phyloP scores from a whole-genome alignment of 345 rosid genomes.

The Nephelium lappaceum region DNA sequence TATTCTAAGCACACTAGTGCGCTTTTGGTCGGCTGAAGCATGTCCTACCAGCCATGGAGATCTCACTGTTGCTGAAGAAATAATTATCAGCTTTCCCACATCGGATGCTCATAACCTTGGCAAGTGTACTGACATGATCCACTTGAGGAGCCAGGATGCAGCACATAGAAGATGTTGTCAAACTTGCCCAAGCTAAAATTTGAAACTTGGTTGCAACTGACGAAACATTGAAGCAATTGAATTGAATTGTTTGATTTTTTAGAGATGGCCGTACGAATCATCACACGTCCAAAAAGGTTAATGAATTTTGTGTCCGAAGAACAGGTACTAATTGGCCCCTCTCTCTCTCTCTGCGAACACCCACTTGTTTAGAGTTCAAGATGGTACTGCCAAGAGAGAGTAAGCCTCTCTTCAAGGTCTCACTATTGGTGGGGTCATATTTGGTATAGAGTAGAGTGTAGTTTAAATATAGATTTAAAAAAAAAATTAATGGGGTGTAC shows the following conservation, averaged over 20 bases:
- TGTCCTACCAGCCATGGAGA: conserved; percentile 44
- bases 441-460: no score
- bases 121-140: background rate
- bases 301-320: conserved; percentile 89
- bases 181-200: background rate
- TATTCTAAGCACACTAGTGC: conserved; percentile 12
- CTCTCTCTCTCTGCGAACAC: no score
- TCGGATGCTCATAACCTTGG: background rate
- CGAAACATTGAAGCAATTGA: background rate
- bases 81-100: background rate
- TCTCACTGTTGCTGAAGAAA: conserved; percentile 61
- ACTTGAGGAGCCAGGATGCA: background rate
- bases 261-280: conserved; percentile 72
- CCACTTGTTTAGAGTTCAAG: no score
- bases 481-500: no score
- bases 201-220: background rate
- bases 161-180: background rate
- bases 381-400: no score
- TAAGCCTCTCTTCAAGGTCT: no score
- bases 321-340: conserved; percentile 52
- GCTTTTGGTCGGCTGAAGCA: conserved; percentile 30
- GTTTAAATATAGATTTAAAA: no score
- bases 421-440: no score
- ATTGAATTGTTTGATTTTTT: conserved; percentile 2
- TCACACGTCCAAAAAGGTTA: conserved; percentile 56